Evolutionary conservation across 2,329 filamentous ascomycete species (phyloP).

Genomic region (Colletotrichum sp.): DNA sequence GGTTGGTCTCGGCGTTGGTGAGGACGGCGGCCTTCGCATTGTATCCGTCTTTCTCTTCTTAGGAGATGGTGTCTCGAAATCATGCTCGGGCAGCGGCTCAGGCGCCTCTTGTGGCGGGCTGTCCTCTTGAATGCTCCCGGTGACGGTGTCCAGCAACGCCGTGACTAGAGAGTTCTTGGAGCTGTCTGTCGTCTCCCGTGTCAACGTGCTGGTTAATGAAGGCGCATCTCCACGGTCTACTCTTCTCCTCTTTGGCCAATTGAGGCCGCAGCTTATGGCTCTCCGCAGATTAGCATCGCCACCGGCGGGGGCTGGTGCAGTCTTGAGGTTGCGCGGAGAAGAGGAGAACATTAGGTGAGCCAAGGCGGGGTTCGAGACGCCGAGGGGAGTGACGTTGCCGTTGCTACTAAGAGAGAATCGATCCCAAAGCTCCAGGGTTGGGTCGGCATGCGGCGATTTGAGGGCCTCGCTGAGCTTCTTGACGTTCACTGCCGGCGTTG

Average conservation of each 20-base stretch:
- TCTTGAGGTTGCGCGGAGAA: conserved; percentile 66
- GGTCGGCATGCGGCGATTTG: conserved; percentile 73
- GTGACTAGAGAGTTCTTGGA: conserved; percentile 65
- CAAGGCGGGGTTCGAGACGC: conserved; percentile 61
- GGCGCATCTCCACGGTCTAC: conserved; percentile 51
- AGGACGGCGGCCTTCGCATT: conserved; percentile 10
- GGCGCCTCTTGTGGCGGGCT: conserved; percentile 34
- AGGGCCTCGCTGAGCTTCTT: conserved; percentile 63
- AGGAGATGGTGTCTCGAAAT: conserved; percentile 47
- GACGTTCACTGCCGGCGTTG: conserved; percentile 58
- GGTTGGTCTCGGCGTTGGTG: conserved; percentile 19
- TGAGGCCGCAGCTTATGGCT: conserved; percentile 71
- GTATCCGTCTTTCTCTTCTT: conserved; percentile 36
- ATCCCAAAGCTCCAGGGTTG: conserved; percentile 79
- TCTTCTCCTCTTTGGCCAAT: conserved; percentile 75
- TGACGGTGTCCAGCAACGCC: conserved; percentile 70
- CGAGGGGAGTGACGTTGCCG: conserved; percentile 44
- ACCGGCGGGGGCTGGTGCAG: conserved; percentile 39
- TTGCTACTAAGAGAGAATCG: conserved; percentile 65
- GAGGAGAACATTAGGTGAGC: conserved; percentile 73
- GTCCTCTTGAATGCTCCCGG: conserved; percentile 53
- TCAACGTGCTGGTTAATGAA: conserved; percentile 35
- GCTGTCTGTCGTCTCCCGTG: conserved; percentile 49
- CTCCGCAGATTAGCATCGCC: conserved; percentile 60
- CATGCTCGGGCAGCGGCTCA: conserved; percentile 19